Percentiles rank a stretch among this genome's conserved stretches.
phyloP scores from a whole-genome alignment of 345 rosid species.

The Euphorbia lathyris region DNA sequence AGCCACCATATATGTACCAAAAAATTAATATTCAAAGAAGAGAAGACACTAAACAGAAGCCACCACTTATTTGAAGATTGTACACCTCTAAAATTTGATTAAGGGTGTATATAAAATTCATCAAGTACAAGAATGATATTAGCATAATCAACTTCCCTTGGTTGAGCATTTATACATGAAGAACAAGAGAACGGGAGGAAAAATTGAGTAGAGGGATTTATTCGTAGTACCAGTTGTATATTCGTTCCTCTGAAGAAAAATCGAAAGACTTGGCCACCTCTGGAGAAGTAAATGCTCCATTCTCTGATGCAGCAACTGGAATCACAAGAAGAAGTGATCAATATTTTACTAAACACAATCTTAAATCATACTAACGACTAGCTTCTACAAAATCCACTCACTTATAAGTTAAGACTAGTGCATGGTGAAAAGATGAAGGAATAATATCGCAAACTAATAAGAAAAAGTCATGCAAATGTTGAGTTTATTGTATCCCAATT shows the following conservation, averaged over 20 bases:
- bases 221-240: slow-evolving; percentile 69
- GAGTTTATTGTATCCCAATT: not conserved
- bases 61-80: not conserved
- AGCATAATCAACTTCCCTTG: not conserved
- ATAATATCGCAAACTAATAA: not conserved
- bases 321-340: slow-evolving; percentile 8
- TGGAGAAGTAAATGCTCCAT: slow-evolving; percentile 62
- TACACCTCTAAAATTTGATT: not conserved
- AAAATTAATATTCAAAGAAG: not conserved
- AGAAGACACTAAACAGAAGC: not conserved
- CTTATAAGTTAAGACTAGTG: not conserved
- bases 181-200: not conserved
- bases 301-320: slow-evolving; percentile 57
- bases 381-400: not conserved
- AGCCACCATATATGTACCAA: not conserved
- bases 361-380: not conserved
- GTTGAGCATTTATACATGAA: not conserved
- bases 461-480: not conserved
- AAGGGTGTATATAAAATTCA: not conserved
- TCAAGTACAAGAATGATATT: not conserved
- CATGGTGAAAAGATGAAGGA: not conserved
- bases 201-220: not conserved
- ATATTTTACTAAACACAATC: not conserved
- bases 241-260: slow-evolving; percentile 81
- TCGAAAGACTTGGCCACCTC: slow-evolving; percentile 82